Evolutionary conservation across 176 grass and related monocot genomes (phyloP), one percentile per base, ranked within the genome.

Genomic region (Themeda triandra): DNA sequence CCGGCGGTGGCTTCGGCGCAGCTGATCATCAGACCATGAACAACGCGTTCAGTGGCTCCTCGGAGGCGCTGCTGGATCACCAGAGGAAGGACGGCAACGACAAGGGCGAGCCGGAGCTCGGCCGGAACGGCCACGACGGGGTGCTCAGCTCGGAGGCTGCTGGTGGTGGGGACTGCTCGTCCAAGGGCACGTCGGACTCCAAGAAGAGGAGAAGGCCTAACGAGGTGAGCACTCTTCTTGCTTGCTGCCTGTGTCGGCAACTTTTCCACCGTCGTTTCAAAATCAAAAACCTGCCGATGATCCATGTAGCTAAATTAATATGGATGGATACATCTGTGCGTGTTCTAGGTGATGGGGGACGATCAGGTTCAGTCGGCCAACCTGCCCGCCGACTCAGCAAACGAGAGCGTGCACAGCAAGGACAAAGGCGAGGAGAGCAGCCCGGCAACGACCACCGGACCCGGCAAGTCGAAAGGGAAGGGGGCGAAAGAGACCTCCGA

Each of bases 151-250:
- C 82, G 49, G 88, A 87, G 27, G 79, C 67, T 17, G 83, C 84
- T 31, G 91, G 74, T 31, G 91, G 74, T 40, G 90, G 80, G 63
- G 86, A 93, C 86, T 90, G 89, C 85, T 97, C 90, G 12, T 89
- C 92, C 78, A 97, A 92, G 75, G 89, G 88, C 15, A 82, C 66
- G 12, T 91, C 84, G 4, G 92, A 88, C 39, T 79, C 89, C 71
- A 94, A 97, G 75, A 94, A 94, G 79, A 97, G 94, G 71, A 84
- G 86, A 64, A 83, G 89, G 83, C 80, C 84, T 39, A 88, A 80
- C 76, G 89, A 97, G 87, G 94, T 97, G 85, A 45, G 59, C n/a
- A 1, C 10, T 60, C 56, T 60, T 58, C 63, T 65, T 63, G 4
- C 54, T 62, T 27, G 58, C 58, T 62, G 24, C 70, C 29, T 31